Percentiles rank a stretch among this genome's conserved stretches.
Conservation (phyloP, 2,329 filamentous ascomycete genomes). For the Chaetomium olivaceum region DNA sequence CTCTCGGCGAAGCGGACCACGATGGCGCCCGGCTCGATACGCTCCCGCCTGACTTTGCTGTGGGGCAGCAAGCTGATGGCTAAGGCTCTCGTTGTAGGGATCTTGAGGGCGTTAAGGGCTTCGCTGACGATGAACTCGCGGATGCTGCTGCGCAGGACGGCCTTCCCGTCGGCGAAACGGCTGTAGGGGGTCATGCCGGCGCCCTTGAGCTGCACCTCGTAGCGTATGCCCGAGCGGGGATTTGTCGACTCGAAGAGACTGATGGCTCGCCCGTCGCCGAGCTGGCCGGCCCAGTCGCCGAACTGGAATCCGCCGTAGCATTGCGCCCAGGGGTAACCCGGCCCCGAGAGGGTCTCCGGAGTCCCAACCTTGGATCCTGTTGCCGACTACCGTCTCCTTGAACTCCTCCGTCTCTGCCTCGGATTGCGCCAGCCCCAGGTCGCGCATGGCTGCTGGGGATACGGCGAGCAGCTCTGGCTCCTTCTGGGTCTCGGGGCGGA, state of each 20-base stretch:
- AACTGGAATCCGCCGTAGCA: constrained; percentile 86
- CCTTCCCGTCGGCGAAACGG: constrained; percentile 93
- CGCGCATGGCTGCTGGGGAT: constrained; percentile 73
- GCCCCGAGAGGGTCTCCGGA: constrained; percentile 48
- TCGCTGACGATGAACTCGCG: constrained; percentile 93
- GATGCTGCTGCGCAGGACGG: constrained; percentile 88
- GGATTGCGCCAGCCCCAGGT: constrained; percentile 71
- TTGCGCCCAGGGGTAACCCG: constrained; percentile 93
- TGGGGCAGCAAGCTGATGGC: constrained; percentile 77
- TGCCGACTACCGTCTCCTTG: constrained; percentile 74
- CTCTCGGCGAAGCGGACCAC: constrained; percentile 87
- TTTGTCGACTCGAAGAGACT: constrained; percentile 90
- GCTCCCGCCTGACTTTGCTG: constrained; percentile 73
- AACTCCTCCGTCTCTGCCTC: constrained; percentile 75
- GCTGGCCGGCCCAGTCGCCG: constrained; percentile 91
- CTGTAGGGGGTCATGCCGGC: constrained; percentile 93
- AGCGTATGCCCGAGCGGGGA: constrained; percentile 67
- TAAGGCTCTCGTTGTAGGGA: constrained; percentile 84
- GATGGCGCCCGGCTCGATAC: constrained; percentile 84
- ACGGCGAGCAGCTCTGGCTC: constrained; percentile 79
- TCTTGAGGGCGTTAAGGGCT: constrained; percentile 77
- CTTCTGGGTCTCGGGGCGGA: constrained; percentile 73
- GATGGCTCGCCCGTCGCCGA: constrained; percentile 92
- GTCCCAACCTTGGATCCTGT: constrained; percentile 78
- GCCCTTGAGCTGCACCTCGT: constrained; percentile 93